phyloP scores from a whole-genome alignment of 2,329 filamentous ascomycete species.

The Chaetomium sp. region DNA sequence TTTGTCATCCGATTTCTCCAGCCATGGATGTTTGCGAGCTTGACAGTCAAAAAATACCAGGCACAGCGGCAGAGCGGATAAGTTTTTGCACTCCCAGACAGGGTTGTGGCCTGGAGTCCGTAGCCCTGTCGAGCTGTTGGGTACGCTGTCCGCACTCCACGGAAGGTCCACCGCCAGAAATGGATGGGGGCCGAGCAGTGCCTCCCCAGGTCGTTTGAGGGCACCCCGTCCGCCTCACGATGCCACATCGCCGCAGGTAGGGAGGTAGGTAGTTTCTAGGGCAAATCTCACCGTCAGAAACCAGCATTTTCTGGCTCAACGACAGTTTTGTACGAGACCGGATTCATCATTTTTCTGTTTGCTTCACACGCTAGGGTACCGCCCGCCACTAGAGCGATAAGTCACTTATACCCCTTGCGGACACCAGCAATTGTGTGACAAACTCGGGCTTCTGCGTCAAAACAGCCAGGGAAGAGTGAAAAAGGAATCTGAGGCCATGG shows the following conservation, averaged over 20 bases:
- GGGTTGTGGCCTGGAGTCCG: not conserved
- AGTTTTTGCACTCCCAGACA: constrained; percentile 13
- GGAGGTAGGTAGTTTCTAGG: constrained; percentile 5
- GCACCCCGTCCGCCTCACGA: constrained; percentile 22
- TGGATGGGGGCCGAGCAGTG: constrained; percentile 12
- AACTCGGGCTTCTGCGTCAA: constrained; percentile 20
- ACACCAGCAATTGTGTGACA: constrained; percentile 17
- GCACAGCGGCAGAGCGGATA: constrained; percentile 2
- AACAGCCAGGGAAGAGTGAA: constrained; percentile 16
- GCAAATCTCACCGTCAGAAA: not conserved
- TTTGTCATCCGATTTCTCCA: constrained; percentile 10
- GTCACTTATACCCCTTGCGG: constrained; percentile 20
- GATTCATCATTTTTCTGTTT: constrained; percentile 16
- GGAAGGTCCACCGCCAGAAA: not conserved
- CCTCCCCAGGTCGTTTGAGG: constrained; percentile 19
- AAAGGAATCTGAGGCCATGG: constrained; percentile 24
- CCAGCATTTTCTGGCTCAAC: not conserved
- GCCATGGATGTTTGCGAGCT: constrained; percentile 13
- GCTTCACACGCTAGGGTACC: constrained; percentile 14
- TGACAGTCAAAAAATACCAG: constrained; percentile 7
- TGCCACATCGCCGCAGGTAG: constrained; percentile 24
- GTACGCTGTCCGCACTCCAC: constrained; percentile 12
- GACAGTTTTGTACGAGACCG: not conserved
- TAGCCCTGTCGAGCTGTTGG: constrained; percentile 11
- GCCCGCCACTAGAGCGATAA: constrained; percentile 7